Evolutionary conservation across 257 asterid species (phyloP).

Genomic region (Lycium barbarum): DNA sequence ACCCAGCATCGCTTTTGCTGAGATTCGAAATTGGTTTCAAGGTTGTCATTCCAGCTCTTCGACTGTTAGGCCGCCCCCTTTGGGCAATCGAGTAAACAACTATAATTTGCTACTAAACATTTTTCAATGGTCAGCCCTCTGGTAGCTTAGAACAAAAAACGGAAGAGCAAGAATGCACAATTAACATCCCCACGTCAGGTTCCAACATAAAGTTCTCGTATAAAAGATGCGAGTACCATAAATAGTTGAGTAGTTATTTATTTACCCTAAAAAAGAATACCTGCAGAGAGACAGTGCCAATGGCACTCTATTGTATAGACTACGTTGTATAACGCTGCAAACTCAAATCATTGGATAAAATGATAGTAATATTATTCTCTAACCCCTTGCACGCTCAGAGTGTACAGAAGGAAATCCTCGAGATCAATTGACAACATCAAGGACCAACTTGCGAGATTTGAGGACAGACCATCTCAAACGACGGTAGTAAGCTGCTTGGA

Average conservation of each 20-base stretch:
- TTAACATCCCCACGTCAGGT: background rate
- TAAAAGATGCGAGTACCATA: background rate
- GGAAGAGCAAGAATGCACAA: background rate
- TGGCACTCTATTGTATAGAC: background rate
- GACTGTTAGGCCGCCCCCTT: background rate
- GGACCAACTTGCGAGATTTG: slow-evolving; percentile 76
- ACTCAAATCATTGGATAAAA: slow-evolving; percentile 25
- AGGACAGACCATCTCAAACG: slow-evolving; percentile 72
- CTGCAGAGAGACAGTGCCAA: slow-evolving; percentile 9
- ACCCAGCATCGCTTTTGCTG: background rate
- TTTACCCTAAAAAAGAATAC: slow-evolving; percentile 25
- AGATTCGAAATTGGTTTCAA: background rate
- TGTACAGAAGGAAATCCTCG: background rate
- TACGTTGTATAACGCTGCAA: background rate
- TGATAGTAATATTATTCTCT: background rate
- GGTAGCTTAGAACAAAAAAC: background rate
- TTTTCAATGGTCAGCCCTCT: background rate
- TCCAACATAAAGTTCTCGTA: background rate
- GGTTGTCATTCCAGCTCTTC: background rate
- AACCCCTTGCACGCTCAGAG: background rate
- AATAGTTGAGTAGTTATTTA: slow-evolving; percentile 14
- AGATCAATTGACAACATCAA: slow-evolving; percentile 67
- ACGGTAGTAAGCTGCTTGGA: slow-evolving; percentile 70
- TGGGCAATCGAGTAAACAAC: background rate
- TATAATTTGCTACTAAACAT: background rate